phyloP scores from a whole-genome alignment of 768 basidiomycete species.

The Coprinellus micaceus region DNA sequence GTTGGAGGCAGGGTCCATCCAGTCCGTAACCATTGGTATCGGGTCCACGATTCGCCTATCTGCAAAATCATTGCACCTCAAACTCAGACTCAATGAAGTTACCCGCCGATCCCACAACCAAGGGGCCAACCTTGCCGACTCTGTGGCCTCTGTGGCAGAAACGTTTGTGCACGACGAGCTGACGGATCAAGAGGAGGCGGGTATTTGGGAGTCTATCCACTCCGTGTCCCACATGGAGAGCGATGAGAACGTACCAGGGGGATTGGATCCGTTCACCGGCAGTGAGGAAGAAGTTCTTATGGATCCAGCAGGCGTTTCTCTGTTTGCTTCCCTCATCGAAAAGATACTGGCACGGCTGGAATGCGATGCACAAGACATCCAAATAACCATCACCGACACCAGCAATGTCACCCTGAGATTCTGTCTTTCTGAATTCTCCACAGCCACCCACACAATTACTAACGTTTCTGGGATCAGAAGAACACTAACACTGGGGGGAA shows the following conservation, averaged over 20 bases:
- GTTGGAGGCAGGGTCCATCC: constrained; percentile 69
- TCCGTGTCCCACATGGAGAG: constrained; percentile 29
- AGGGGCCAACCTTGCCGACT: constrained; percentile 57
- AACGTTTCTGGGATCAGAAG: constrained; percentile 33
- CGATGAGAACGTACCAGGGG: constrained; percentile 60
- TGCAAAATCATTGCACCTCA: constrained; percentile 63
- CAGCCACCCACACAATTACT: constrained; percentile 33
- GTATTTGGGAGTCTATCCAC: constrained; percentile 67
- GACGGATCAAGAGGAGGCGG: constrained; percentile 63
- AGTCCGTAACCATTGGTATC: constrained; percentile 71
- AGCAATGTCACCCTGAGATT: constrained; percentile 59
- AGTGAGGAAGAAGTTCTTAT: constrained; percentile 38
- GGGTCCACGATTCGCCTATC: constrained; percentile 70
- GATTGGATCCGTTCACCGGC: constrained; percentile 53
- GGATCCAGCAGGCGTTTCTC: constrained; percentile 72
- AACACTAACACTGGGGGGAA: constrained; percentile 52
- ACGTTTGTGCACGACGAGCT: constrained; percentile 86
- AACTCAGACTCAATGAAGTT: constrained; percentile 46
- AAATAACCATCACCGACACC: constrained; percentile 65
- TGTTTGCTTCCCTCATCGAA: constrained; percentile 80
- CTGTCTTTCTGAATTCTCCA: constrained; percentile 58
- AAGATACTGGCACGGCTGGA: constrained; percentile 74
- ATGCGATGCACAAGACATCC: constrained; percentile 67
- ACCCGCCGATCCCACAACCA: constrained; percentile 18
- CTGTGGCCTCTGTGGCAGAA: constrained; percentile 81